These are phyloP conservation scores for Spizellomyces sp. DNA, from an alignment of 192 early-diverging fungal species.

Conservation along the genomic window DNA sequence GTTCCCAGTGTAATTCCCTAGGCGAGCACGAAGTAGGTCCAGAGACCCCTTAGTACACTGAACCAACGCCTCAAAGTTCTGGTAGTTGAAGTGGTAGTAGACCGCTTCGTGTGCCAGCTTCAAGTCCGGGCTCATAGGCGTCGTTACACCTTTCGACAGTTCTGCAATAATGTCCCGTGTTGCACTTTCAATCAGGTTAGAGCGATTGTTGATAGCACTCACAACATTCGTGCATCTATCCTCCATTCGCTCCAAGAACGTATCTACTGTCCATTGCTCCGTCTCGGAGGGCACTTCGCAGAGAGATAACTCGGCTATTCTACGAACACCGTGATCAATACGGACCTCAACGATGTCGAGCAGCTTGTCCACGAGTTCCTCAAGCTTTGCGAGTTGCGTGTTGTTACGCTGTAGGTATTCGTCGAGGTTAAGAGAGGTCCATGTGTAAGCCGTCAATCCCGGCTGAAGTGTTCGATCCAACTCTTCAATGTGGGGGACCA, in stretches of 20 bases:
- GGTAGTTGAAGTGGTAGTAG: slow-evolving; percentile 65
- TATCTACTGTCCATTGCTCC: slow-evolving; percentile 67
- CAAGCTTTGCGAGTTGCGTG: slow-evolving; percentile 52
- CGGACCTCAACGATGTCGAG: slow-evolving; percentile 62
- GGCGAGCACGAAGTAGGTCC: slow-evolving; percentile 53
- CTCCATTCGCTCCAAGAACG: slow-evolving; percentile 60
- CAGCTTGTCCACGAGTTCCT: slow-evolving; percentile 62
- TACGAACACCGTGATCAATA: slow-evolving; percentile 53
- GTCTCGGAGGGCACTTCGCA: slow-evolving; percentile 54
- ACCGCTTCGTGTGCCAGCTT: slow-evolving; percentile 60
- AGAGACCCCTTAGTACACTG: slow-evolving; percentile 65
- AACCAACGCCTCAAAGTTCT: slow-evolving; percentile 64
- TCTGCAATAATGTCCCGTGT: slow-evolving; percentile 59
- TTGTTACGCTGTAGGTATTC: slow-evolving; percentile 53
- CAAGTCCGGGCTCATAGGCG: slow-evolving; percentile 47
- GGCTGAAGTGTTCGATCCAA: slow-evolving; percentile 61
- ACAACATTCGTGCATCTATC: slow-evolving; percentile 50
- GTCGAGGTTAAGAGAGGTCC: slow-evolving; percentile 65
- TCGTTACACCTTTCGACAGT: slow-evolving; percentile 51
- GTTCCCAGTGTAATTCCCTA: slow-evolving; percentile 59
- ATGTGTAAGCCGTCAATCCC: slow-evolving; percentile 61
- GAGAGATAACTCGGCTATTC: slow-evolving; percentile 62
- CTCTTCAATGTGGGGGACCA: slow-evolving; percentile 64
- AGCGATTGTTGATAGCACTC: slow-evolving; percentile 54
- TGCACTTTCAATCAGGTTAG: slow-evolving; percentile 62